Evolutionary conservation across 768 basidiomycete genomes (phyloP).

Genomic region (Hortiboletus flavorubellus): DNA sequence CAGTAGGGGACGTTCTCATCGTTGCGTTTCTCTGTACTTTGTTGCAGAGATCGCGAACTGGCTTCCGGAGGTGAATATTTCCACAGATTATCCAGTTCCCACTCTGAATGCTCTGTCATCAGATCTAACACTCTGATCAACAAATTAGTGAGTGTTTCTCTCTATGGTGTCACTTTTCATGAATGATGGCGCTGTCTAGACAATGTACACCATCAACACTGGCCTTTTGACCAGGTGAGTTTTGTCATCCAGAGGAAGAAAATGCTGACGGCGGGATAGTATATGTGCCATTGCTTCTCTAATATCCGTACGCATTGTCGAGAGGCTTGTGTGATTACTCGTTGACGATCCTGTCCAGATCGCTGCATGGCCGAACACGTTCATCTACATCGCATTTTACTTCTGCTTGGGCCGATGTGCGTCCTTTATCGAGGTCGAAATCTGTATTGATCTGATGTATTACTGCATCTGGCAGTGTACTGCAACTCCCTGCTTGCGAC

Average conservation of each 20-base stretch:
- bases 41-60: slow-evolving; percentile 47
- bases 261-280: slow-evolving; percentile 19
- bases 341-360: slow-evolving; percentile 38
- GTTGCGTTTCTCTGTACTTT: slow-evolving; percentile 46
- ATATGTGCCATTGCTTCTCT: slow-evolving; percentile 58
- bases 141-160: slow-evolving; percentile 31
- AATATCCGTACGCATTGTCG: slow-evolving; percentile 39
- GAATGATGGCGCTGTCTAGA: slow-evolving; percentile 26
- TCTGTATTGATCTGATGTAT: not conserved
- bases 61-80: slow-evolving; percentile 47
- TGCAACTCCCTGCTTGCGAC: no score
- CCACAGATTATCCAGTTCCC: not conserved
- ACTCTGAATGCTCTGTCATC: not conserved
- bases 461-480: not conserved
- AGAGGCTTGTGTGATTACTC: not conserved
- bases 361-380: slow-evolving; percentile 44
- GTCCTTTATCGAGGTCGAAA: slow-evolving; percentile 18
- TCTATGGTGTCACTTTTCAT: not conserved
- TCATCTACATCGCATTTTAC: slow-evolving; percentile 62
- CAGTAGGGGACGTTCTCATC: slow-evolving; percentile 50
- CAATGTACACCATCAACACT: slow-evolving; percentile 29
- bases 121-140: slow-evolving; percentile 55
- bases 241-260: not conserved
- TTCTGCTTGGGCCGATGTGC: slow-evolving; percentile 60
- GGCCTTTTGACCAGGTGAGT: slow-evolving; percentile 33